phyloP scores from a whole-genome alignment of 2,329 filamentous ascomycete genomes.

The Exophiala dermatitidis region DNA sequence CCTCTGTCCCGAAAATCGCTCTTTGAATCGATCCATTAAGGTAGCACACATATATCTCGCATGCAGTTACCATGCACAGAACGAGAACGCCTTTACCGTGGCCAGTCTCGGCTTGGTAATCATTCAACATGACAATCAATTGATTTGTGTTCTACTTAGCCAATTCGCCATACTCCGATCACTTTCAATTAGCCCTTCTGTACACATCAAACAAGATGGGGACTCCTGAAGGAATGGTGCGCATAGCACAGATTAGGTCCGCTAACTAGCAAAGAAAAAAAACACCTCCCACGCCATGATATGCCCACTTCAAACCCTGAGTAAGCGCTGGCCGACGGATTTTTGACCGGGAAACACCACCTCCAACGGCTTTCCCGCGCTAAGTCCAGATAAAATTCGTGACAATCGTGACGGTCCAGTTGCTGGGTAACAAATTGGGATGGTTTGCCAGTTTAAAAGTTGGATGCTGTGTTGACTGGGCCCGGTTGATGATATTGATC shows the following conservation, averaged over 20 bases:
- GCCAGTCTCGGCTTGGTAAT: neutral
- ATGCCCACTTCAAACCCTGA: neutral
- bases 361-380: constrained; percentile 7
- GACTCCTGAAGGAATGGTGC: constrained; percentile 6
- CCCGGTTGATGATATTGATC: constrained; percentile 47
- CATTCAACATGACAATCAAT: neutral
- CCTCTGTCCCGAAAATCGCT: too few relatives aligned
- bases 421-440: neutral
- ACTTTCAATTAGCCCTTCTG: constrained; percentile 3
- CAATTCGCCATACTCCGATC: constrained; percentile 9
- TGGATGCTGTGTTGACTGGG: constrained; percentile 45
- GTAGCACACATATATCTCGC: too few relatives aligned
- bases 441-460: constrained; percentile 34
- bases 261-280: constrained; percentile 2
- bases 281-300: neutral
- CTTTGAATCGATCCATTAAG: too few relatives aligned
- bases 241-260: constrained; percentile 14
- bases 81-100: neutral
- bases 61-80: too few relatives aligned
- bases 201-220: constrained; percentile 16
- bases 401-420: constrained; percentile 12
- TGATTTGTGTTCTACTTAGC: constrained; percentile 17
- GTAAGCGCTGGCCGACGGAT: constrained; percentile 2
- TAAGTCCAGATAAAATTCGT: constrained; percentile 19
- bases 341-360: neutral